A percentile compares a stretch with the other conserved stretches of the same genome.
These are phyloP conservation scores for Mucor indicus DNA, from an alignment of 371 early-diverging fungal genomes.

Conservation along the genomic window DNA sequence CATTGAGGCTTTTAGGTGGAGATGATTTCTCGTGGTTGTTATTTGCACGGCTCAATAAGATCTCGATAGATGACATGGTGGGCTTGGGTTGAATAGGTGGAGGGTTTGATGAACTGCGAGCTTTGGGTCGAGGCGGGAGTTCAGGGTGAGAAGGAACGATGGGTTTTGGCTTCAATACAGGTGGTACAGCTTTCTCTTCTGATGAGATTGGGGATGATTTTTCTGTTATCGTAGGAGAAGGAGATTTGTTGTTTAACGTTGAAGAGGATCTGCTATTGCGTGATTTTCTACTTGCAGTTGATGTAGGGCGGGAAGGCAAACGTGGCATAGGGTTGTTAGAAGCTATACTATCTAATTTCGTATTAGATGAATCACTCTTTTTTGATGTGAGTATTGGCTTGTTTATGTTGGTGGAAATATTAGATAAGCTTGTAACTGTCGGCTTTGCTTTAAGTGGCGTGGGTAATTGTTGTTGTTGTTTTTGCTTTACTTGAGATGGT, in stretches of 20 bases:
- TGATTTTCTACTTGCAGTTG: slow-evolving; percentile 21
- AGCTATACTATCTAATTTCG: slow-evolving; percentile 3
- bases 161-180: slow-evolving; percentile 31
- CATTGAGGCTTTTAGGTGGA: not conserved
- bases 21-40: not conserved
- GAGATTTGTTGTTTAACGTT: not conserved
- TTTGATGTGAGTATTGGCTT: too few relatives aligned
- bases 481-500: slow-evolving; percentile 36
- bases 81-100: slow-evolving; percentile 24
- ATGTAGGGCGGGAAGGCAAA: slow-evolving; percentile 36
- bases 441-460: not conserved
- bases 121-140: slow-evolving; percentile 21
- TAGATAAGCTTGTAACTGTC: too few relatives aligned
- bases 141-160: slow-evolving; percentile 10
- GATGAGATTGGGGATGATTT: not conserved
- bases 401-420: too few relatives aligned
- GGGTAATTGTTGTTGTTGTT: not conserved
- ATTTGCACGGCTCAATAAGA: slow-evolving; percentile 1
- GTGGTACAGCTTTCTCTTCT: slow-evolving; percentile 6
- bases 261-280: slow-evolving; percentile 3
- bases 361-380: not conserved
- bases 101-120: slow-evolving; percentile 28
- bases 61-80: slow-evolving; percentile 4
- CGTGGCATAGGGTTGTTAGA: slow-evolving; percentile 35
- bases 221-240: not conserved